Base-by-base conservation (phyloP, 2,329 filamentous ascomycete species). In the Triangularia setosa region DNA sequence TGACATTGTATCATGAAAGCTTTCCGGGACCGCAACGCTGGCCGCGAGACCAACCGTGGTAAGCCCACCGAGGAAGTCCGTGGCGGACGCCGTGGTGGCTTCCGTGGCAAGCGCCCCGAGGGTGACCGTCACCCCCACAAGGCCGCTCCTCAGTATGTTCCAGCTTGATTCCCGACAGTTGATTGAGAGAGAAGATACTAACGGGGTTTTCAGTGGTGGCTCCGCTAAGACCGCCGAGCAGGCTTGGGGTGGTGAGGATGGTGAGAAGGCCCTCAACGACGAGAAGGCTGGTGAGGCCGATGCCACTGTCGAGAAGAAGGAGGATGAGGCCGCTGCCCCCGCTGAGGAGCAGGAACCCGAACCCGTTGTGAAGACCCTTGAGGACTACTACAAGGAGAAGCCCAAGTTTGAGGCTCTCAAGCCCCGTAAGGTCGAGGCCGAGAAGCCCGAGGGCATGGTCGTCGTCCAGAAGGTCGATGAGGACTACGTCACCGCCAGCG, bases 241-340 rank as follows among this genome's bases (percentile, higher is more conserved):
- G 79, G 90, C 91, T 73, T 98, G 94, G 93, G 95, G 94, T 73
- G 89, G 87, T 75, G 84, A 85, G 72, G 90, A 92, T 75, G 95
- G 93, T 74, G 83, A 89, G 68, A 90, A 90, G 75, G 92, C 96
- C 81, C 88, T 90, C 81, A 90, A 90, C 75, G 95, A 98, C 74
- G 95, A 98, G 85, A 87, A 92, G 80, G 92, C 90, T 72, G 95
- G 90, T 73, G 93, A 96, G 78, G 90, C 87, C 73, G 96, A 97
- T 72, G 95, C 95, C 71, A 86, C 92, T 80, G 82, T 84, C 69
- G 94, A 98, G 76, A 68, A 70, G 64, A 60, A 61, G 18, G 70
- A 82, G 70, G 72, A 73, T 67, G 74, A 70, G 56, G 95, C 94
- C 86, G 87, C 90, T 73, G 93, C 96, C 78, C 90, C 87, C 73